Evolutionary conservation across 768 basidiomycete genomes (phyloP), one percentile per base, ranked within the genome.

Genomic region (Boletus coccyginus): DNA sequence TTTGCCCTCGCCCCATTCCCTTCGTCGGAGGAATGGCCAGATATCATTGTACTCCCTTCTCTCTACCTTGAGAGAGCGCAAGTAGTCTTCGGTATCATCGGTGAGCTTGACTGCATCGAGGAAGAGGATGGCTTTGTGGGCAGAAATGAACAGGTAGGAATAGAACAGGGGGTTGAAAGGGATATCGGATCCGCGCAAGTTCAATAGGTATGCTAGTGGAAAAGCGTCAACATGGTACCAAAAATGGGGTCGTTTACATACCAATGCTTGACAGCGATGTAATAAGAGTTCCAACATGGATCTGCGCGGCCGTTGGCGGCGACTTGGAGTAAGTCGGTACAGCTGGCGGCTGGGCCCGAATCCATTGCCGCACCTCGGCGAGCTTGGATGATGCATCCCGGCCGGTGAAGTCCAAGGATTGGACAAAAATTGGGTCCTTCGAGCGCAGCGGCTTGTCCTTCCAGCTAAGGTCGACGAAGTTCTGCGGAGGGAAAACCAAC

Each of bases 151-250:
- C 19, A 95, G 73, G 67, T 96, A 98, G 0, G 90, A 82, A 50
- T 89, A 90, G 75, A 97, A 96, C 10, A 98, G 81, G 0, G 96
- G 96, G 67, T 92, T 94, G 77, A 85, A 92, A 0, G 92, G 92
- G 46, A 98, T 87, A 65, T 98, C 95, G 3, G 83, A 81, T 36
- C 94, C 95, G 47, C 96, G 88, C 52, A 95, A 75, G 66, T 98
- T 98, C 35, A 98, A 77, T 3, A 90, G 65, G 76, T 92, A 97
- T 0, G 96, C 96, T 84, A 73, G 32, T 24, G 44, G 33, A 33
- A 53, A 50, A 38, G 33, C 63, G 46, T 56, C 33, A 60, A 35
- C 21, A 27, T 27, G 27, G 6, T 16, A 44, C 46, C 39, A 33
- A 36, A 21, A 47, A 12, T 9, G 24, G 45, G 42, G 11, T 42